Conservation (phyloP, 1,284 basidiomycete species). For the Hemileia vastatrix region DNA sequence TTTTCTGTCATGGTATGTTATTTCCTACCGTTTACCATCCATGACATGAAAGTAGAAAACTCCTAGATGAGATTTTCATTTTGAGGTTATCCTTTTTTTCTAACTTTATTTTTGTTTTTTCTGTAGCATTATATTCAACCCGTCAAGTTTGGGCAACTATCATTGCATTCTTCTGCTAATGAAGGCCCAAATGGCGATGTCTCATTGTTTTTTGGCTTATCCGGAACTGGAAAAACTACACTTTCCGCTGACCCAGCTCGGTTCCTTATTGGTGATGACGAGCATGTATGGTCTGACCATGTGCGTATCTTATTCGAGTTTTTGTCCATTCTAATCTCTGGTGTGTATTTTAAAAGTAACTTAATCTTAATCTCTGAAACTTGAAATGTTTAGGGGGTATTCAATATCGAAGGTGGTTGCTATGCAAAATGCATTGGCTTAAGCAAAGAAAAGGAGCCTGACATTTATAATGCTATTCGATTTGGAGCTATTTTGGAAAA, state of each 20-base stretch:
- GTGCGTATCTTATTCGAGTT: slow-evolving; percentile 2
- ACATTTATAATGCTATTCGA: slow-evolving; percentile 90
- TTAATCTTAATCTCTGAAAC: neutral
- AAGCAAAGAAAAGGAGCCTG: slow-evolving; percentile 88
- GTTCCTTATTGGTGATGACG: slow-evolving; percentile 87
- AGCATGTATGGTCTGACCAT: slow-evolving; percentile 94
- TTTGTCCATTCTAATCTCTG: neutral
- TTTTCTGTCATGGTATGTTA: slow-evolving; percentile 85
- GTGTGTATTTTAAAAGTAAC: neutral
- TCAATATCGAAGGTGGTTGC: slow-evolving; percentile 99
- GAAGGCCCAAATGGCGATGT: slow-evolving; percentile 86
- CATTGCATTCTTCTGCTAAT: slow-evolving; percentile 98
- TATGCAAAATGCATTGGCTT: slow-evolving; percentile 99
- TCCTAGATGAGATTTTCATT: neutral
- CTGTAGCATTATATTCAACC: slow-evolving; percentile 89
- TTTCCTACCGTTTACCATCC: slow-evolving; percentile 9
- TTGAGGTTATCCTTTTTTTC: neutral
- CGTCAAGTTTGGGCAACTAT: slow-evolving; percentile 95
- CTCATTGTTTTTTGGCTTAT: slow-evolving; percentile 97
- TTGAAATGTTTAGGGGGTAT: slow-evolving; percentile 57
- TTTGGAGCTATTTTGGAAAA: slow-evolving; percentile 98
- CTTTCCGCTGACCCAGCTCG: slow-evolving; percentile 86
- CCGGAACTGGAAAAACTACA: slow-evolving; percentile 96
- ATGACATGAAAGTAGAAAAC: neutral
- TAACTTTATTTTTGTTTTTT: slow-evolving; percentile 16